Evolutionary conservation across 768 basidiomycete species (phyloP).

Genomic region (Naganishia randhawae): DNA sequence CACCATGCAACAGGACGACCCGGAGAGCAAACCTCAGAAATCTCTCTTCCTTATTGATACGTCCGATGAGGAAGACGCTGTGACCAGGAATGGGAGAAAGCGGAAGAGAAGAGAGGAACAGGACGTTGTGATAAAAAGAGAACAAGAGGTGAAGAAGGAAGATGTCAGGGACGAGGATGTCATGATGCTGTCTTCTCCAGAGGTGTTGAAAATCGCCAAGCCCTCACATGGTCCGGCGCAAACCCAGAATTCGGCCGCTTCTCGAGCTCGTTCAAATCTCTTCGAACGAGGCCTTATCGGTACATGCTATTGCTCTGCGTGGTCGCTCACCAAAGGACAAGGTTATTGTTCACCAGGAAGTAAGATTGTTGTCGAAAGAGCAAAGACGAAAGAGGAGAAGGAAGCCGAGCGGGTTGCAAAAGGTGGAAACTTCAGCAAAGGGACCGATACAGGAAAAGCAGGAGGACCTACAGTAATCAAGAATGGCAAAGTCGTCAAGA

Average conservation of each 20-base stretch:
- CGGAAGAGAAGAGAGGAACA: not conserved
- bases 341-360: slow-evolving; percentile 45
- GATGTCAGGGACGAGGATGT: slow-evolving; percentile 25
- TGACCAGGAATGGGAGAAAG: not conserved
- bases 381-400: slow-evolving; percentile 32
- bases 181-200: slow-evolving; percentile 26
- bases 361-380: slow-evolving; percentile 43
- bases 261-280: not conserved
- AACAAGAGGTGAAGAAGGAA: slow-evolving; percentile 1
- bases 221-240: too few relatives aligned
- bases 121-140: not conserved
- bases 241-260: not conserved
- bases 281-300: slow-evolving; percentile 45
- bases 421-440: slow-evolving; percentile 32
- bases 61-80: slow-evolving; percentile 21
- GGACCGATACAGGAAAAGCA: slow-evolving; percentile 29
- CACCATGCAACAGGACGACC: not conserved
- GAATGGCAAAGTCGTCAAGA: slow-evolving; percentile 47
- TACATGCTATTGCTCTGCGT: slow-evolving; percentile 47
- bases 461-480: slow-evolving; percentile 31
- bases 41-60: slow-evolving; percentile 29
- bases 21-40: slow-evolving; percentile 9
- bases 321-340: slow-evolving; percentile 48
- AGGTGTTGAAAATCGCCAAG: not conserved
- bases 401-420: slow-evolving; percentile 31